A percentile compares a stretch with the other conserved stretches of the same genome.
Conservation (phyloP, 192 early-diverging fungal species). For the Coemansia sp. region DNA sequence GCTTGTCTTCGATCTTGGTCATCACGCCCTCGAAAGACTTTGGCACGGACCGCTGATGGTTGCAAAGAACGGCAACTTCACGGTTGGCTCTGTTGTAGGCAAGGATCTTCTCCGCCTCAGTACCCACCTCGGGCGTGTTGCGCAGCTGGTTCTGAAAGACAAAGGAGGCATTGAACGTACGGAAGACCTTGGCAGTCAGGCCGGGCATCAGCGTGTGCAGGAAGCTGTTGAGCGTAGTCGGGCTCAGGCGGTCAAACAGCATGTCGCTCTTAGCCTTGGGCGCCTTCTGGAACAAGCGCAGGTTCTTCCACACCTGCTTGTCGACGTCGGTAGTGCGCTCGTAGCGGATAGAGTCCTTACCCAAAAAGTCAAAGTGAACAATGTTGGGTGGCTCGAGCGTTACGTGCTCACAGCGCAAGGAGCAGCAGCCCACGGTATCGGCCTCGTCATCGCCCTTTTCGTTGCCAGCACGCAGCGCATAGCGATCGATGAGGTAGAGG, state of each 20-base stretch:
- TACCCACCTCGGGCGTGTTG: constrained; percentile 65
- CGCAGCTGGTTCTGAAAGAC: constrained; percentile 89
- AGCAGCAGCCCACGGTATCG: constrained; percentile 98
- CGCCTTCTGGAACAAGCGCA: constrained; percentile 81
- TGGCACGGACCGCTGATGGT: constrained; percentile 90
- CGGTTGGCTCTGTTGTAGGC: constrained; percentile 96
- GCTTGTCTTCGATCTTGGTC: constrained; percentile 80
- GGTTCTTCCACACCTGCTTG: constrained; percentile 90
- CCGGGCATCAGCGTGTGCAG: constrained; percentile 83
- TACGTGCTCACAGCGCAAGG: constrained; percentile 90
- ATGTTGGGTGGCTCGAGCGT: constrained; percentile 78
- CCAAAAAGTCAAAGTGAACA: constrained; percentile 92
- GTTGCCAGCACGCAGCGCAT: constrained; percentile 95
- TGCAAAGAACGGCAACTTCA: constrained; percentile 94
- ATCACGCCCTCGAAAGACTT: constrained; percentile 78
- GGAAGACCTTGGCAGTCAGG: constrained; percentile 96
- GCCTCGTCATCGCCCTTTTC: constrained; percentile 98
- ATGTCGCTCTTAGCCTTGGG: constrained; percentile 73
- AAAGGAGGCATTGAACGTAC: constrained; percentile 95
- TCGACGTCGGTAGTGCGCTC: constrained; percentile 81
- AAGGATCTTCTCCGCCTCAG: constrained; percentile 79
- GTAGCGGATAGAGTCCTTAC: constrained; percentile 97
- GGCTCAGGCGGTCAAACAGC: constrained; percentile 92
- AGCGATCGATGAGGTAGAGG: constrained; percentile 92
- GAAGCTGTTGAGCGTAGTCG: constrained; percentile 83